Percentiles rank a stretch among this genome's conserved stretches.
Evolutionary conservation across 768 basidiomycete species (phyloP).

Genomic region (Kwoniella pini): DNA sequence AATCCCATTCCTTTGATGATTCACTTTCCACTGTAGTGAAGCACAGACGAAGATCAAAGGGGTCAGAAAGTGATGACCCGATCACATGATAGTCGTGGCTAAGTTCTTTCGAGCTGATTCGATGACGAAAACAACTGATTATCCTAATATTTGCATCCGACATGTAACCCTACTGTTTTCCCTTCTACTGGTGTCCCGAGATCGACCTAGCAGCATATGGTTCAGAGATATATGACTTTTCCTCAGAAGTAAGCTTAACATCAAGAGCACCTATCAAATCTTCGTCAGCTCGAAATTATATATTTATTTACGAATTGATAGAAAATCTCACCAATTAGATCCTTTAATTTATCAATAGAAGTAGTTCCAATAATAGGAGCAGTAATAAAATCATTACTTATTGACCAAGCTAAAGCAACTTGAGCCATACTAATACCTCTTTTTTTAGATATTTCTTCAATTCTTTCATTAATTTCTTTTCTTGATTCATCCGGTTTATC

Average conservation of each 20-base stretch:
- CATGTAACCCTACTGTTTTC: too few relatives aligned
- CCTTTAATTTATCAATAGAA: slow-evolving; percentile 56
- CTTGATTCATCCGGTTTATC: slow-evolving; percentile 45
- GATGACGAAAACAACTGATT: too few relatives aligned
- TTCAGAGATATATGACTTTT: slow-evolving; percentile 62
- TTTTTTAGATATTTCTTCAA: slow-evolving; percentile 58
- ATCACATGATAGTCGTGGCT: too few relatives aligned
- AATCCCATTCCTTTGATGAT: too few relatives aligned
- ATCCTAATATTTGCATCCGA: too few relatives aligned
- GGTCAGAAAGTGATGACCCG: too few relatives aligned
- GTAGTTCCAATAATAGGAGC: slow-evolving; percentile 60
- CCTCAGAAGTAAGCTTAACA: slow-evolving; percentile 61
- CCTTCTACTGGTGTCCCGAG: too few relatives aligned
- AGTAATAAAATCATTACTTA: slow-evolving; percentile 55
- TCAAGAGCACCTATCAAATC: slow-evolving; percentile 56
- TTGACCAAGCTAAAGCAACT: slow-evolving; percentile 58
- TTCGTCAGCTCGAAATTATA: too few relatives aligned
- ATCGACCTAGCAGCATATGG: slow-evolving; percentile 59
- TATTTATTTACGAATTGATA: too few relatives aligned
- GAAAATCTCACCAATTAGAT: slow-evolving; percentile 55
- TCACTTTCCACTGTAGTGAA: too few relatives aligned
- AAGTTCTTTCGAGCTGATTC: too few relatives aligned
- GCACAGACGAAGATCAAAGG: too few relatives aligned
- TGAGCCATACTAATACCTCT: slow-evolving; percentile 58
- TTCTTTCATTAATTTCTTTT: slow-evolving; percentile 56